Base-by-base conservation (phyloP, 2,329 filamentous ascomycete species). In the Penicillium sclerotiorum region DNA sequence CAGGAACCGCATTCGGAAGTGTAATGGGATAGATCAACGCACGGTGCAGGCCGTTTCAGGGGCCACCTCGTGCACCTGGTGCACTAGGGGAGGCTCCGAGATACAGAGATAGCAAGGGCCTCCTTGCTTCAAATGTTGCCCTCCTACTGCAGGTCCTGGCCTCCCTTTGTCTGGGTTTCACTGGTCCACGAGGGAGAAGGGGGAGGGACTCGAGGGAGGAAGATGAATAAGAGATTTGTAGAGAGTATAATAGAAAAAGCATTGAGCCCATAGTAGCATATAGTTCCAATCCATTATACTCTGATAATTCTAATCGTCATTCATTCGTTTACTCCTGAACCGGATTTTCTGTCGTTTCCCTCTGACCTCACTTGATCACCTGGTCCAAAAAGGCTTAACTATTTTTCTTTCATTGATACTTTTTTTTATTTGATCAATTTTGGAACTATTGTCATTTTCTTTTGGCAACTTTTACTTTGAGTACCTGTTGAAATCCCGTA, bases 1-100 rank as follows among this genome's bases (percentile, higher is more conserved):
- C 40, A 13, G 22, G n/a, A 8, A 36, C 45, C 51, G 1, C 5
- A 58, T 45, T 47, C 47, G 56, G 57, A 47, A 56, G 41, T 47
- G 50, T 56, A 52, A 55, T 53, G 27, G 36, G 43, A 32, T 40
- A 23, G 21, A 33, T 27, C 35, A 38, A 41, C 23, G 39, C 49
- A 40, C 21, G 27, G 20, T 33, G 43, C 33, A 42, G 20, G 30
- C 28, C 56, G 52, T 57, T 47, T 56, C 55, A 57, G 55, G 56
- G 54, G 47, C 33, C 35, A 37, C 52, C 55, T 59, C 55, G 52
- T 56, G 52, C 51, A 39, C 50, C 35, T 33, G 20, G 6, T n/a
- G 15, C 9, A 9, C n/a, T n/a, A 17, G 8, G 11, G n/a, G 18
- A 32, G 12, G 18, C 39, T 28, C 25, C 39, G 25, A 21, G 18